Conservation (phyloP, 192 early-diverging fungal genomes). For the Backusella westeae region DNA sequence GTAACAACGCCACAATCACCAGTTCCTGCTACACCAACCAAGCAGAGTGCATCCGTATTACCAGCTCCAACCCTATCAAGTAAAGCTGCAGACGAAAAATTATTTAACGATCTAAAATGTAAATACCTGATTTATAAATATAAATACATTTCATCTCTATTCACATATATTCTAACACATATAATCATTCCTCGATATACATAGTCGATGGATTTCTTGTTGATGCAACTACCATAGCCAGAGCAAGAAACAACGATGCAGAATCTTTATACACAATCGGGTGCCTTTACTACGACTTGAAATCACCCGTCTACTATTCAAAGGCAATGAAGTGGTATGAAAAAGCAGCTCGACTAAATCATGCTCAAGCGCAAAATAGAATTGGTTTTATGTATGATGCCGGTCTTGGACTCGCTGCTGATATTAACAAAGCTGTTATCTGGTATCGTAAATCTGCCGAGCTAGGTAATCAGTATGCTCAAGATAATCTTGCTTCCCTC, state of each 20-base stretch:
- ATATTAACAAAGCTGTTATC: conserved; percentile 21
- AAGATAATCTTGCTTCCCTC: conserved; percentile 76
- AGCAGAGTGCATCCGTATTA: background rate
- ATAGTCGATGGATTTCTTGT: background rate
- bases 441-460: conserved; percentile 40
- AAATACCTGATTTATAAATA: background rate
- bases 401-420: conserved; percentile 29
- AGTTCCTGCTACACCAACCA: background rate
- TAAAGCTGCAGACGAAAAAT: background rate
- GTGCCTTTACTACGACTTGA: background rate
- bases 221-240: background rate
- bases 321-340: conserved; percentile 56
- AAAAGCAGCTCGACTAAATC: conserved; percentile 60
- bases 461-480: conserved; percentile 49
- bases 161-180: background rate
- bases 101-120: background rate
- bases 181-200: background rate
- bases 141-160: background rate
- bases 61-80: background rate
- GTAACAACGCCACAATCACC: background rate
- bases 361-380: conserved; percentile 49
- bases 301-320: background rate
- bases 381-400: conserved; percentile 48
- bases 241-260: background rate
- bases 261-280: background rate